Base-by-base conservation (phyloP, 2,329 filamentous ascomycete species). In the Graphilbum sp. region DNA sequence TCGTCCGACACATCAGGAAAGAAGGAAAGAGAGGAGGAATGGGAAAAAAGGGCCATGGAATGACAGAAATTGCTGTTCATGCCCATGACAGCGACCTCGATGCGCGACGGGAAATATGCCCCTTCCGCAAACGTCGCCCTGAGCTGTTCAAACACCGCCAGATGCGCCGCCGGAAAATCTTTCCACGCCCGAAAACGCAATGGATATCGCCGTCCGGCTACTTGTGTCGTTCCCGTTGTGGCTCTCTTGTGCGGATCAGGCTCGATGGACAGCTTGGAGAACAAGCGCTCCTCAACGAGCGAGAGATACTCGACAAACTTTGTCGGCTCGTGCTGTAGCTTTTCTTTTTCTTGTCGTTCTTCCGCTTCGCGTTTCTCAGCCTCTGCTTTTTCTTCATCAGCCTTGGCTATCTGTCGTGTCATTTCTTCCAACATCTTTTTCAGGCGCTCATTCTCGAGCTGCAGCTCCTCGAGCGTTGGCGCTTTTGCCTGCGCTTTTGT, bases 111-210 rank as follows among this genome's bases (percentile, higher is more conserved):
- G 17, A 39, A 39, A 7, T 3, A 15, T 1, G 15, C 34, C 4
- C 20, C 6, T 10, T 35, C 33, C 33, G 11, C 21, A 35, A 39
- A 32, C 4, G 21, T 15, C n/a, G 19, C 11, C 2, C 16, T 6
- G 3, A 35, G 15, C 3, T 8, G 8, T 13, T 35, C 9, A 16
- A 40, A 36, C 1, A 12, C 20, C 6, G 15, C 17, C 2, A 20
- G 13, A 29, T 40, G 38, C 2, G 21, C 3, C 10, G 33, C 29
- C 12, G 21, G 12, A 18, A 40, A 40, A n/a, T 36, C 38, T 6
- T 21, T 17, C 38, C 38, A 40, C 2, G 33, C 34, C 17, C 27
- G 30, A 17, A 40, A 32, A 7, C 29, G 38, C n/a, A 21, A 17
- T 12, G 38, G 38, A 15, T 36, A 40, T 17, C n/a, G 36, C 13